Conservation (phyloP, 148 eudicot species). For the Rhododendron ferrugineum region DNA sequence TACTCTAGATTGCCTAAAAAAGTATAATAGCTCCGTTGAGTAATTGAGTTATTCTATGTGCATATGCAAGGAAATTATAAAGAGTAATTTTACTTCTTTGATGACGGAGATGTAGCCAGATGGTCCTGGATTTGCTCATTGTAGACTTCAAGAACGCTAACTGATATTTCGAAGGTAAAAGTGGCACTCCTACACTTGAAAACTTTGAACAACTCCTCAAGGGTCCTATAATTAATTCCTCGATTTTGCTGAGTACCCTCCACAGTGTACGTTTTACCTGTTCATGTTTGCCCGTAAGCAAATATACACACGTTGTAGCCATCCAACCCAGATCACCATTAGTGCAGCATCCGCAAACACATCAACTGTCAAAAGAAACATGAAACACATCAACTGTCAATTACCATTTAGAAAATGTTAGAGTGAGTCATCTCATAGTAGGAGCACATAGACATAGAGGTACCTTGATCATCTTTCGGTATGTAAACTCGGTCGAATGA, state of each 20-base stretch:
- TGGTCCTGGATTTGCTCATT: constrained; percentile 91
- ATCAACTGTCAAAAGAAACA: constrained; percentile 43
- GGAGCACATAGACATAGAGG: neutral
- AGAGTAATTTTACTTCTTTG: constrained; percentile 48
- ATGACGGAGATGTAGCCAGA: constrained; percentile 44
- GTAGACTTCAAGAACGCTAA: constrained; percentile 93
- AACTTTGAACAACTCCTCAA: constrained; percentile 69
- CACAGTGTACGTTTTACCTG: constrained; percentile 95
- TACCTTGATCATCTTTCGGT: constrained; percentile 92
- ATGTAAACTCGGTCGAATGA: constrained; percentile 78
- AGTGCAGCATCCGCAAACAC: constrained; percentile 87
- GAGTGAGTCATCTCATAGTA: neutral
- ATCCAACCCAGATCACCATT: constrained; percentile 83
- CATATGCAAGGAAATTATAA: neutral
- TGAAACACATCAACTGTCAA: neutral
- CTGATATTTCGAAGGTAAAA: constrained; percentile 57
- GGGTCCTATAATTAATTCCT: constrained; percentile 87
- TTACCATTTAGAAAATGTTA: neutral
- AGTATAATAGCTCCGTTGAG: neutral
- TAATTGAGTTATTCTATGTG: neutral
- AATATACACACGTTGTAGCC: constrained; percentile 94
- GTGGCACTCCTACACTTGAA: constrained; percentile 58
- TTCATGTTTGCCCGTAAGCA: constrained; percentile 95
- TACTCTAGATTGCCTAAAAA: neutral
- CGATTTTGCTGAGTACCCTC: constrained; percentile 76